A percentile compares a stretch with the other conserved stretches of the same genome.
Conservation (phyloP, 2,329 filamentous ascomycete species). For the Cordyceps fumosorosea region DNA sequence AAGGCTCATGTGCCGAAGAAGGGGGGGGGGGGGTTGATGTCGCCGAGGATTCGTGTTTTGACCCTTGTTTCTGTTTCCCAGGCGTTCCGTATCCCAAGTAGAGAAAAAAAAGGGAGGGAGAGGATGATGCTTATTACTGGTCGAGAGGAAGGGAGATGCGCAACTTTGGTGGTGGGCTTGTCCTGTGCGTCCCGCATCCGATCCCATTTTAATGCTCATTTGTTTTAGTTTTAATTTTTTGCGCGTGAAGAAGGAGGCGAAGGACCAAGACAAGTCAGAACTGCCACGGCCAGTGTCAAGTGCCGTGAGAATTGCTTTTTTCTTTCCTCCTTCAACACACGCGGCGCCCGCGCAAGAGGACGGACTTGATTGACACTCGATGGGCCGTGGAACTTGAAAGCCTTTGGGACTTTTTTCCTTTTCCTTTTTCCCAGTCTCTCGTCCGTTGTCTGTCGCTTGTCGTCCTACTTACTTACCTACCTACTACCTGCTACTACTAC, state of each 20-base stretch:
- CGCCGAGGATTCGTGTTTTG: too few species aligned
- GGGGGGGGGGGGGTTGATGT: too few species aligned
- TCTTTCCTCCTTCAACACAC: constrained; percentile 4
- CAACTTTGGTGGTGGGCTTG: background rate
- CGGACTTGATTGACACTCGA: background rate
- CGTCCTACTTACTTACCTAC: background rate
- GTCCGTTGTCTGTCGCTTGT: background rate
- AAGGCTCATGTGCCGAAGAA: too few species aligned
- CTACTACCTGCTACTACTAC: too few species aligned
- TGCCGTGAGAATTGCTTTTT: background rate
- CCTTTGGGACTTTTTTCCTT: background rate
- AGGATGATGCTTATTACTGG: background rate
- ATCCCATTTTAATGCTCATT: background rate
- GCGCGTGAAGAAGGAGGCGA: background rate
- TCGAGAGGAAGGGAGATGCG: too few species aligned
- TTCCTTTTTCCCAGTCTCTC: background rate
- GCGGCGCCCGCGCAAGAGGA: background rate
- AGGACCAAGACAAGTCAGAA: background rate
- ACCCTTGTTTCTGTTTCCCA: too few species aligned
- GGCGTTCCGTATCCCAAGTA: background rate
- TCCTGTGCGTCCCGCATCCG: background rate
- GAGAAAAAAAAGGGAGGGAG: background rate
- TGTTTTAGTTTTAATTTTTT: constrained; percentile 1
- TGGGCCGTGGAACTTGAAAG: background rate
- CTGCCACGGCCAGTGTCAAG: background rate